Evolutionary conservation across 2,329 filamentous ascomycete genomes (phyloP).

Genomic region (Hypoxylon sp.): DNA sequence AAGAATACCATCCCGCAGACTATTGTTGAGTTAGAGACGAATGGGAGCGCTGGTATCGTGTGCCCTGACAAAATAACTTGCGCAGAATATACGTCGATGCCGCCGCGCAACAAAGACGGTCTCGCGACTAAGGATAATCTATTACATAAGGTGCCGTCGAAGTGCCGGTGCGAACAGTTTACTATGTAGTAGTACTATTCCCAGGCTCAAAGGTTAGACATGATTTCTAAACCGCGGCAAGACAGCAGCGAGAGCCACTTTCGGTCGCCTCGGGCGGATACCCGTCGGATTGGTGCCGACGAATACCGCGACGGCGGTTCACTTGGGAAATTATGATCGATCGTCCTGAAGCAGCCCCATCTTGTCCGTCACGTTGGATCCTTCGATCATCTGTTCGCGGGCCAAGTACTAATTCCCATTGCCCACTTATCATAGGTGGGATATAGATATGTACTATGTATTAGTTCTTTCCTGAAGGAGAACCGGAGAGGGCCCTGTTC

Average conservation of each 20-base stretch:
- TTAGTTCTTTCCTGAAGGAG: slow-evolving; percentile 19
- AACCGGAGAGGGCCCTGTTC: slow-evolving; percentile 13
- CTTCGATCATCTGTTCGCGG: slow-evolving; percentile 22
- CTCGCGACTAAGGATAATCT: slow-evolving; percentile 23
- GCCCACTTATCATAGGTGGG: too few species aligned
- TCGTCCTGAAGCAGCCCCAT: slow-evolving; percentile 18
- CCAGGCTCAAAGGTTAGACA: too few species aligned
- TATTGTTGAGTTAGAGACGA: slow-evolving; percentile 7
- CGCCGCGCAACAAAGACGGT: slow-evolving; percentile 7
- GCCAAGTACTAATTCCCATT: slow-evolving; percentile 18
- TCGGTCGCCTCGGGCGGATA: slow-evolving; percentile 17
- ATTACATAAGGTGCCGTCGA: slow-evolving; percentile 28
- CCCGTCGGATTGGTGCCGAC: slow-evolving; percentile 14
- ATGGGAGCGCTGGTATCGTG: slow-evolving; percentile 1
- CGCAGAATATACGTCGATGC: neutral
- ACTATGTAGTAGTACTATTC: too few species aligned
- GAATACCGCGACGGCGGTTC: slow-evolving; percentile 9
- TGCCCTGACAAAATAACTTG: slow-evolving; percentile 4
- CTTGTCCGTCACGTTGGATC: slow-evolving; percentile 18
- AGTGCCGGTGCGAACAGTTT: too few species aligned
- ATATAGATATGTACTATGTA: slow-evolving; percentile 7
- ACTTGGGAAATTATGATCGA: slow-evolving; percentile 31
- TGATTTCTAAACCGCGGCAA: slow-evolving; percentile 25
- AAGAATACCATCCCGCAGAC: slow-evolving; percentile 29
- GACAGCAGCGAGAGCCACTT: slow-evolving; percentile 10